A percentile compares a stretch with the other conserved stretches of the same genome.
Conservation (phyloP, 1,139 yeast species). For the Candida buenavistaensis region DNA sequence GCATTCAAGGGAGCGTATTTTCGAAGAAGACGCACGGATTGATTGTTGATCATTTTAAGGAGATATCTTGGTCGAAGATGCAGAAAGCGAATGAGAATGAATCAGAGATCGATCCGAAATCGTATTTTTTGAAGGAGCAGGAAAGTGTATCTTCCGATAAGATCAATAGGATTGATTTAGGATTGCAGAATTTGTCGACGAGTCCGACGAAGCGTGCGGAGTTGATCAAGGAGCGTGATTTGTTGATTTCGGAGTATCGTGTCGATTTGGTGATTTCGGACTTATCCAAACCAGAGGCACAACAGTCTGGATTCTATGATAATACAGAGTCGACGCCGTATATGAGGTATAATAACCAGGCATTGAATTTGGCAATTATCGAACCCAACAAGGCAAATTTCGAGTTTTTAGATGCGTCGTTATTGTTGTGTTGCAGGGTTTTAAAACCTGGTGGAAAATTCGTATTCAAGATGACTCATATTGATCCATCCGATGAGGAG, state of each 20-base stretch:
- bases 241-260: constrained; percentile 20
- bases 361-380: constrained; percentile 26
- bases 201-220: not conserved
- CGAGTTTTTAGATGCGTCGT: constrained; percentile 90
- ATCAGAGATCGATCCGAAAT: constrained; percentile 14
- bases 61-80: constrained; percentile 27
- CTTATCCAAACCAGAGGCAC: constrained; percentile 77
- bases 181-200: too few relatives aligned
- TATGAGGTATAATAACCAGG: constrained; percentile 27
- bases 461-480: constrained; percentile 71
- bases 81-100: constrained; percentile 1
- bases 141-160: too few relatives aligned
- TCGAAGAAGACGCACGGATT: constrained; percentile 64
- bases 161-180: too few relatives aligned
- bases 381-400: constrained; percentile 31
- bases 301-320: constrained; percentile 62
- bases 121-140: constrained; percentile 32
- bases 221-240: not conserved
- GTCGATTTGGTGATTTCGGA: constrained; percentile 77
- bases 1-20: constrained; percentile 84
- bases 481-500: constrained; percentile 50
- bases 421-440: constrained; percentile 69
- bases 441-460: constrained; percentile 70
- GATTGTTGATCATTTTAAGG: constrained; percentile 56
- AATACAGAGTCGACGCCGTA: constrained; percentile 79